Percentiles rank a stretch among this genome's conserved stretches.
Conservation (phyloP, 192 early-diverging fungal genomes). For the Coemansia sp. region DNA sequence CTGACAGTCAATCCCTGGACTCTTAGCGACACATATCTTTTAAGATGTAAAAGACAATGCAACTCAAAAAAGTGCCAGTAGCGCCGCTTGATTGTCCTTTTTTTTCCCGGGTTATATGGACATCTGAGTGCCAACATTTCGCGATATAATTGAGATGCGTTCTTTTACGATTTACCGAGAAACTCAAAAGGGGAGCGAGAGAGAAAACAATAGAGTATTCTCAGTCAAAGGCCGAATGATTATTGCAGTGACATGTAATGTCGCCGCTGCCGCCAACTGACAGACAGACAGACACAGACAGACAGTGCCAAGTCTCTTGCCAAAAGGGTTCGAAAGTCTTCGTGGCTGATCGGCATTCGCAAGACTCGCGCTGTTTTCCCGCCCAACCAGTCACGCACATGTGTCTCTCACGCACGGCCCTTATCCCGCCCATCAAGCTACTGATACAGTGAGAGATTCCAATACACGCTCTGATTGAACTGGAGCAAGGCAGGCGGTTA, state of each 20-base stretch:
- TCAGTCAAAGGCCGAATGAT: neutral
- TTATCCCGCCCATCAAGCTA: neutral
- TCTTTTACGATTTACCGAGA: neutral
- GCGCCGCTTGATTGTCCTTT: neutral
- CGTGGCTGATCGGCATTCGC: neutral
- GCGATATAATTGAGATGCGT: neutral
- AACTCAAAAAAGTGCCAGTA: neutral
- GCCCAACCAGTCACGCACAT: constrained; percentile 2
- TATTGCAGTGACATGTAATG: neutral
- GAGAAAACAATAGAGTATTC: neutral
- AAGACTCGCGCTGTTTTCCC: neutral
- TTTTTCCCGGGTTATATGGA: neutral
- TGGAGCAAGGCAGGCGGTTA: neutral
- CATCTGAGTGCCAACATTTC: neutral
- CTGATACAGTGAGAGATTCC: neutral
- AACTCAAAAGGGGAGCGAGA: neutral
- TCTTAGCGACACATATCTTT: neutral
- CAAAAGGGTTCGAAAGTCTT: neutral
- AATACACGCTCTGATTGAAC: neutral
- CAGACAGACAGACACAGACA: too few relatives aligned
- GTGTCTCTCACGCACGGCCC: neutral
- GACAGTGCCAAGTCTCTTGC: constrained; percentile 1
- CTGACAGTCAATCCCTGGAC: neutral
- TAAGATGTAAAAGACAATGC: neutral
- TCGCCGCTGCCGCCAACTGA: neutral